Evolutionary conservation across 2,329 filamentous ascomycete genomes (phyloP), one percentile per base, ranked within the genome.

Genomic region (Cordyceps fumosorosea): DNA sequence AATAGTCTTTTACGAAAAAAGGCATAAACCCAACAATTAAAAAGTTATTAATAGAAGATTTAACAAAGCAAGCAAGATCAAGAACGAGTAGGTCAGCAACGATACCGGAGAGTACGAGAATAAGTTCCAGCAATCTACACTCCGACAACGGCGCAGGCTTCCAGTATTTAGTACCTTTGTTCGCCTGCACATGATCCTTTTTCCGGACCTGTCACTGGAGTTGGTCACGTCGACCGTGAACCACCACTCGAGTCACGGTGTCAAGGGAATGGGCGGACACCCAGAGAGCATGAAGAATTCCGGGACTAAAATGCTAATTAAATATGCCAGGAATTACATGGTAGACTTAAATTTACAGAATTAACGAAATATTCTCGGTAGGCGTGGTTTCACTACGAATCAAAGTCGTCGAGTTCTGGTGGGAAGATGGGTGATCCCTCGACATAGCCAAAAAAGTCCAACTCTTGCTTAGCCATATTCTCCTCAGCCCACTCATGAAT

Each of bases 401-500:
- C 29, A 29, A 29, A 29, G 5, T 29, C 1, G 29, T 29, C 29
- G 5, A 29, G 10, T 60, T 42, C 4, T 60, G 51, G 29, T 29
- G 29, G 29, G 4, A 63, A 53, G 14, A 66, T 57, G 1, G 66
- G 64, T 8, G 65, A 64, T 3, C 66, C 66, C 16, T 65, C 40
- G 7, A 66, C 66, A 40, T 61, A 51, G 20, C 57, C 34, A n/a
- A 53, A 64, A 51, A 62, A 64, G 20, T 66, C 57, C 37, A 66
- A 62, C 20, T 62, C 61, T n/a, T 58, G 56, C 24, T 62, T 24
- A 2, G 61, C 42, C 16, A 45, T 61, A 55, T 66, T 55, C 26
- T 63, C 77, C 47, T 79, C 69, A 1, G 79, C 81, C 81, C 81
- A 84, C 44, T 79, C 70, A 54, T 75, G 72, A 62, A 84, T 75